Evolutionary conservation across 1,284 basidiomycete species (phyloP).

Genomic region (Malassezia yamatoensis): DNA sequence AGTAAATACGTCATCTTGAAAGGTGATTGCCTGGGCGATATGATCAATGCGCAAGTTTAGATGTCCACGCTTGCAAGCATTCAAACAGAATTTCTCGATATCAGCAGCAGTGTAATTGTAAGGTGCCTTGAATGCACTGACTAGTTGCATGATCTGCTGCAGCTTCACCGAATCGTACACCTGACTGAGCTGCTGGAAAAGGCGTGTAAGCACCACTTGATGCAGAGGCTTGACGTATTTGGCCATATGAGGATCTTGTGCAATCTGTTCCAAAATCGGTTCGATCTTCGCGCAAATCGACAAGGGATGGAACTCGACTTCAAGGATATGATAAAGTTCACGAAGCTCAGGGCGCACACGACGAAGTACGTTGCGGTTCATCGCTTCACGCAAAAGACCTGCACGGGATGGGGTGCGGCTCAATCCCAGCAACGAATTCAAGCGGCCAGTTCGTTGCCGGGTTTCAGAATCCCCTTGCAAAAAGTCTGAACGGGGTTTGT

Average conservation of each 20-base stretch:
- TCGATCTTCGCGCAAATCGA: conserved; percentile 72
- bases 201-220: conserved; percentile 79
- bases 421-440: conserved; percentile 78
- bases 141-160: conserved; percentile 42
- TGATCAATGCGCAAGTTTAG: conserved; percentile 83
- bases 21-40: conserved; percentile 71
- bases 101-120: conserved; percentile 43
- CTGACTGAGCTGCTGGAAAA: conserved; percentile 87
- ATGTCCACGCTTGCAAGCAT: conserved; percentile 78
- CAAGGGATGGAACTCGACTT: conserved; percentile 89
- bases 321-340: conserved; percentile 77
- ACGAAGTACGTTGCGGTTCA: conserved; percentile 69
- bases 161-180: conserved; percentile 79
- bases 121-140: conserved; percentile 43
- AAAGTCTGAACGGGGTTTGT: conserved; percentile 49
- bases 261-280: conserved; percentile 60
- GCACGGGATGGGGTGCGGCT: conserved; percentile 74
- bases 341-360: conserved; percentile 68
- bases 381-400: conserved; percentile 57
- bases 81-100: conserved; percentile 66
- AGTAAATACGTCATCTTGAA: conserved; percentile 60
- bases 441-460: conserved; percentile 59
- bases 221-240: conserved; percentile 78
- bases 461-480: conserved; percentile 56
- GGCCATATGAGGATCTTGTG: conserved; percentile 41